phyloP scores from a whole-genome alignment of 306 rosid genomes.

The Dryas drummondii region DNA sequence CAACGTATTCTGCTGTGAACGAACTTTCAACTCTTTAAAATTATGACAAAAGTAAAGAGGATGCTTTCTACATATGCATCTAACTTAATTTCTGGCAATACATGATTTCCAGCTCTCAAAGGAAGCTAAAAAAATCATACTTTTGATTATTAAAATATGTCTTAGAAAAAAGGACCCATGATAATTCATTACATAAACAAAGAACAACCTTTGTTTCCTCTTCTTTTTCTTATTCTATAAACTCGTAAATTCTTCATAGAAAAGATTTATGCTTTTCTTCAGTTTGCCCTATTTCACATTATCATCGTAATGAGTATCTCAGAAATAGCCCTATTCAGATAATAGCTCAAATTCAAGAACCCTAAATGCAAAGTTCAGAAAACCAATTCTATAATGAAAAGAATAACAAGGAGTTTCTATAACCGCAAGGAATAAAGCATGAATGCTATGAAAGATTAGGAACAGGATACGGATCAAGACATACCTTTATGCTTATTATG shows the following conservation, averaged over 20 bases:
- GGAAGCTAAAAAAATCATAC: neutral
- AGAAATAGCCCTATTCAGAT: neutral
- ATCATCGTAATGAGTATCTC: neutral
- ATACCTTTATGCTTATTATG: neutral
- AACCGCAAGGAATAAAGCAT: neutral
- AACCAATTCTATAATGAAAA: neutral
- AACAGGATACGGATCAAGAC: neutral
- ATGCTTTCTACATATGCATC: neutral
- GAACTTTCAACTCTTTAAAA: neutral
- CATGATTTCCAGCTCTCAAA: neutral
- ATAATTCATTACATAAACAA: neutral
- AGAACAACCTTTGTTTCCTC: neutral
- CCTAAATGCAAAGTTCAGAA: neutral
- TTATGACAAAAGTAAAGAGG: neutral
- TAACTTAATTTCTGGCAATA: neutral
- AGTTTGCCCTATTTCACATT: neutral
- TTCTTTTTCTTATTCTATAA: neutral
- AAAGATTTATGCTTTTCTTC: neutral
- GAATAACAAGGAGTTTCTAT: neutral
- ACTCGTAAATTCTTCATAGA: no score
- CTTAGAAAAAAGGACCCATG: neutral
- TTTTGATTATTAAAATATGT: neutral
- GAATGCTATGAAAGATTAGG: neutral
- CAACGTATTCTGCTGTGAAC: neutral
- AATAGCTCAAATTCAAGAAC: conserved; percentile 7